Evolutionary conservation across 2,329 filamentous ascomycete species (phyloP).

Genomic region (Colletotrichum horii): DNA sequence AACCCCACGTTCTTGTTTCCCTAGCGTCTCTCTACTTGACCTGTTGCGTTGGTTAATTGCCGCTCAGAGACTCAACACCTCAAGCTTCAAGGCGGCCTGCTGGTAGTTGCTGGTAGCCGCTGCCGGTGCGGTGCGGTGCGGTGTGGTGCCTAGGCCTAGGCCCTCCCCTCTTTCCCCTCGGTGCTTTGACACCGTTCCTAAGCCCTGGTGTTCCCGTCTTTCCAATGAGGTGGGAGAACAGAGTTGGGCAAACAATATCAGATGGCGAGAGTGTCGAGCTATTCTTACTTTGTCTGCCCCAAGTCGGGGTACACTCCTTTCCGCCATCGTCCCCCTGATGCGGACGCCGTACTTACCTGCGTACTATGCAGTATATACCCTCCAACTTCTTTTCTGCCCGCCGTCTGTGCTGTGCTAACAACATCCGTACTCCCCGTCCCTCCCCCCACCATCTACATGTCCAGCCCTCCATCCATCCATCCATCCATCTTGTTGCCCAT

Average conservation of each 20-base stretch:
- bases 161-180: not conserved
- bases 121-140: not conserved
- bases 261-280: constrained; percentile 2
- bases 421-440: not conserved
- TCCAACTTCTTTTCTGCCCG: not conserved
- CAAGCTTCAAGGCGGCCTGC: not conserved
- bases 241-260: constrained; percentile 3
- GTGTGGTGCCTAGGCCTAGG: not conserved
- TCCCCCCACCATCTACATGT: not conserved
- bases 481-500: not conserved
- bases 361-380: not conserved
- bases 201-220: not conserved
- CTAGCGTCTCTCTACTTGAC: not conserved
- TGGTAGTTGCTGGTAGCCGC: not conserved
- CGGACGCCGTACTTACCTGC: not conserved
- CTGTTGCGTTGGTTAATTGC: not conserved
- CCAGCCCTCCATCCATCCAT: not conserved
- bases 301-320: not conserved
- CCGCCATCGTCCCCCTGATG: not conserved
- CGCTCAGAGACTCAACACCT: not conserved
- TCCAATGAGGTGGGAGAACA: not conserved
- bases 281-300: not conserved
- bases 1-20: not conserved
- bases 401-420: not conserved
- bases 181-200: constrained; percentile 2